These are phyloP conservation scores for Tagetes erecta DNA, from an alignment of 129 eudicot genomes.

Conservation along the genomic window DNA sequence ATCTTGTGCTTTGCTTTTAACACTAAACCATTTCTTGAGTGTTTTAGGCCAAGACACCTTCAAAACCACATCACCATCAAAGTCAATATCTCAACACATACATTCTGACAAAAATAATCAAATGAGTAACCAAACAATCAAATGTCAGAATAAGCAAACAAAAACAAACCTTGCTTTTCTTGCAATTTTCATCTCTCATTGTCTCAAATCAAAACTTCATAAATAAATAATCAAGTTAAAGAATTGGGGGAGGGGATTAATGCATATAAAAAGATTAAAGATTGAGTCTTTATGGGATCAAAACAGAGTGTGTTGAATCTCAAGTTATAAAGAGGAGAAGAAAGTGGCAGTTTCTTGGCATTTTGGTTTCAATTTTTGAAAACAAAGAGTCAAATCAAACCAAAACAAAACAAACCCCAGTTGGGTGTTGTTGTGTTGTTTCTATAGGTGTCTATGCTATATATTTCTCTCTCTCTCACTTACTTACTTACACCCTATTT, in stretches of 20 bases:
- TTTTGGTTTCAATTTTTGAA: constrained; percentile 44
- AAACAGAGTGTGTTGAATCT: constrained; percentile 34
- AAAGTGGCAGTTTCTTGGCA: constrained; percentile 54
- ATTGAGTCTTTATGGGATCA: background rate
- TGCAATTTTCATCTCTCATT: constrained; percentile 84
- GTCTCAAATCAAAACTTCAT: constrained; percentile 58
- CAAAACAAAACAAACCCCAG: constrained; percentile 27
- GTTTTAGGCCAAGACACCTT: constrained; percentile 91
- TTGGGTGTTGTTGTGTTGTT: constrained; percentile 32
- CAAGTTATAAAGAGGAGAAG: constrained; percentile 47
- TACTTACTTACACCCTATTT: constrained; percentile 32
- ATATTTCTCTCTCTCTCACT: background rate
- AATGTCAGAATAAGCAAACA: constrained; percentile 23
- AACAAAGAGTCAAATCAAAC: constrained; percentile 44
- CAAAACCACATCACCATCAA: constrained; percentile 28
- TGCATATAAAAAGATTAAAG: background rate
- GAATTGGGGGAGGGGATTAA: background rate
- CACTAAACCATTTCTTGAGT: constrained; percentile 86
- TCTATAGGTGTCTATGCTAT: constrained; percentile 31
- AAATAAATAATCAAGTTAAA: background rate
- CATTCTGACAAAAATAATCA: constrained; percentile 5
- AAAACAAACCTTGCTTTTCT: constrained; percentile 82
- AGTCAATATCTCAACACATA: constrained; percentile 24
- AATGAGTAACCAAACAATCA: background rate
- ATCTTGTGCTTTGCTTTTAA: constrained; percentile 81